Percentiles rank a stretch among this genome's conserved stretches.
Conservation (phyloP, 768 basidiomycete genomes). For the Cystofilobasidium capitatum region DNA sequence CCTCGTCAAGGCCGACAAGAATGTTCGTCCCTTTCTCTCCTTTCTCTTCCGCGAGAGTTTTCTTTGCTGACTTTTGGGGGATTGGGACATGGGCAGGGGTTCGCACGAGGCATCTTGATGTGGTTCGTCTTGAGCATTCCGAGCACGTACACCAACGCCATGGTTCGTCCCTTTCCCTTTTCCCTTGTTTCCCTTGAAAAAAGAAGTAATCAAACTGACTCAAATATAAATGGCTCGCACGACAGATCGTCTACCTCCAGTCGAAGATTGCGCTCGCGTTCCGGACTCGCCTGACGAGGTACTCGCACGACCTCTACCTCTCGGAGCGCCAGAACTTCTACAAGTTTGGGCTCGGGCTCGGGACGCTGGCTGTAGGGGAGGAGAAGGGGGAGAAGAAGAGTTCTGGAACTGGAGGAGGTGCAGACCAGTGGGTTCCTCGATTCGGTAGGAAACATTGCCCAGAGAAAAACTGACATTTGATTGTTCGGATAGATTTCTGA, state of each 20-base stretch:
- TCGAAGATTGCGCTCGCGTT: conserved; percentile 71
- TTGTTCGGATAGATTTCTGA: conserved; percentile 45
- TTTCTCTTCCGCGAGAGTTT: not conserved
- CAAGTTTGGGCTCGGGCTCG: conserved; percentile 39
- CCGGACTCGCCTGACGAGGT: conserved; percentile 76
- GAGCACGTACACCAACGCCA: conserved; percentile 88
- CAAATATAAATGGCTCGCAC: not conserved
- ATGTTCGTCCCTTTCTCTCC: conserved; percentile 25
- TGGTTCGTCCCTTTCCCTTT: conserved; percentile 48
- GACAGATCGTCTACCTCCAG: conserved; percentile 77
- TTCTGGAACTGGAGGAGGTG: conserved; percentile 17
- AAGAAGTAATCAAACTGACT: not conserved
- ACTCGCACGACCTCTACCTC: conserved; percentile 85
- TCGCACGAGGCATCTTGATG: conserved; percentile 64
- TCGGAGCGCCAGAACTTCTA: conserved; percentile 42
- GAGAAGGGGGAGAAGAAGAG: conserved; percentile 29
- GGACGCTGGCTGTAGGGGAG: conserved; percentile 21
- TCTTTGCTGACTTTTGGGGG: not conserved
- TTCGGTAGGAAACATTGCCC: not conserved
- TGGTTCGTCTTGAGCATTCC: conserved; percentile 91
- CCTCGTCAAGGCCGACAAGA: conserved; percentile 46
- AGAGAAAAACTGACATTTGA: not conserved
- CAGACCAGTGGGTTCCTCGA: conserved; percentile 10
- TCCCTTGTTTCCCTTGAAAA: not conserved
- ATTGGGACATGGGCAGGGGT: conserved; percentile 46